Evolutionary conservation across 352 stramenopile genomes (phyloP).

Genomic region (Phytophthora pseudosyringae): DNA sequence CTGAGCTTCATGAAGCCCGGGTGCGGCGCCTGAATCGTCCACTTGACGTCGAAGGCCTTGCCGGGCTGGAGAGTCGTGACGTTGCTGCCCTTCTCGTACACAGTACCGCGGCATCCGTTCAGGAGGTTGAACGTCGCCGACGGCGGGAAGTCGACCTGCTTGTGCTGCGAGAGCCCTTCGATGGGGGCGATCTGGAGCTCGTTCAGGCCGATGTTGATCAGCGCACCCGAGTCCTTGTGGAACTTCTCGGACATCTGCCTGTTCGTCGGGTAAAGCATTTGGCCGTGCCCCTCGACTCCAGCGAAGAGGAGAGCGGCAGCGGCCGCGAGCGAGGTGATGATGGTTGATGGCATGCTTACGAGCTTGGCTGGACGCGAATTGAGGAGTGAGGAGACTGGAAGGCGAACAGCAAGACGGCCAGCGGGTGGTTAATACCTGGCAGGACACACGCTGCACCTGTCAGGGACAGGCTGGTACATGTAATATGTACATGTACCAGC

Average conservation of each 20-base stretch:
- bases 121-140: conserved; percentile 41
- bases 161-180: conserved; percentile 34
- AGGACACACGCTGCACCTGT: not conserved
- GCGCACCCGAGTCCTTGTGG: conserved; percentile 32
- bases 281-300: conserved; percentile 10
- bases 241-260: conserved; percentile 35
- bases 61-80: conserved; percentile 38
- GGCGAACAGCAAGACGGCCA: conserved; percentile 21
- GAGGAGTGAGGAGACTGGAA: conserved; percentile 22
- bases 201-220: conserved; percentile 39
- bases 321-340: conserved; percentile 6
- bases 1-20: conserved; percentile 56
- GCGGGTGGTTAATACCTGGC: not conserved
- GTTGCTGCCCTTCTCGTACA: conserved; percentile 41
- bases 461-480: too few relatives aligned
- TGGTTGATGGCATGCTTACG: conserved; percentile 33
- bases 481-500: too few relatives aligned
- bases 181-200: conserved; percentile 43
- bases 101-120: conserved; percentile 46
- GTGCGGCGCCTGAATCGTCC: conserved; percentile 59
- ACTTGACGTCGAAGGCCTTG: conserved; percentile 42
- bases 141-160: conserved; percentile 37
- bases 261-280: conserved; percentile 8
- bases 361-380: conserved; percentile 26
- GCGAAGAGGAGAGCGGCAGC: conserved; percentile 8